Percentiles rank a stretch among this genome's conserved stretches.
These are phyloP conservation scores for Trebouxia sp. DNA, from an alignment of 139 green algal species.

Conservation along the genomic window DNA sequence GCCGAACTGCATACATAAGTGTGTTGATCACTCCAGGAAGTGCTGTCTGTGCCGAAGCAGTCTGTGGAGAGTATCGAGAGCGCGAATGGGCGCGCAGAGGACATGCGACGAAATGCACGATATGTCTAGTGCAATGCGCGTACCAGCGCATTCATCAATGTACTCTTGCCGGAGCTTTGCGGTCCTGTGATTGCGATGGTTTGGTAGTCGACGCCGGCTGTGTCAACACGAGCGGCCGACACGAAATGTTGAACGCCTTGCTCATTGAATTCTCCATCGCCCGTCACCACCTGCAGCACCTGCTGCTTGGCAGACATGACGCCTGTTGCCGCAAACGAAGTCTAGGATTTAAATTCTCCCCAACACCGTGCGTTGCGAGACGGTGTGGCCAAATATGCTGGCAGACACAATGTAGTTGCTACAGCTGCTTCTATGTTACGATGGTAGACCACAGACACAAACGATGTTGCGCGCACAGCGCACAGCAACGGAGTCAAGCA, in stretches of 20 bases:
- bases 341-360: too few relatives aligned
- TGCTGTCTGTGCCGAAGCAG: too few relatives aligned
- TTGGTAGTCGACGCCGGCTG: conserved; percentile 71
- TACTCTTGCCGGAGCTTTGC: conserved; percentile 92
- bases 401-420: background rate
- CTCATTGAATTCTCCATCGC: conserved; percentile 60
- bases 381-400: too few relatives aligned
- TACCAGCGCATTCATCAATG: conserved; percentile 89
- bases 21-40: background rate
- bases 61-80: background rate
- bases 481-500: too few relatives aligned
- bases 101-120: background rate
- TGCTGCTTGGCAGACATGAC: background rate
- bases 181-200: conserved; percentile 97
- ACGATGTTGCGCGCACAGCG: too few relatives aligned
- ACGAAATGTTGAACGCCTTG: conserved; percentile 52
- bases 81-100: background rate
- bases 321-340: background rate
- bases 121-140: background rate
- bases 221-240: conserved; percentile 37
- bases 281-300: conserved; percentile 65
- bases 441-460: too few relatives aligned
- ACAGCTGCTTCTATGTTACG: too few relatives aligned
- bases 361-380: too few relatives aligned
- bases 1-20: conserved; percentile 74